Base-by-base conservation (phyloP, 169 alveolate genomes). In the Eimeria sp. region DNA sequence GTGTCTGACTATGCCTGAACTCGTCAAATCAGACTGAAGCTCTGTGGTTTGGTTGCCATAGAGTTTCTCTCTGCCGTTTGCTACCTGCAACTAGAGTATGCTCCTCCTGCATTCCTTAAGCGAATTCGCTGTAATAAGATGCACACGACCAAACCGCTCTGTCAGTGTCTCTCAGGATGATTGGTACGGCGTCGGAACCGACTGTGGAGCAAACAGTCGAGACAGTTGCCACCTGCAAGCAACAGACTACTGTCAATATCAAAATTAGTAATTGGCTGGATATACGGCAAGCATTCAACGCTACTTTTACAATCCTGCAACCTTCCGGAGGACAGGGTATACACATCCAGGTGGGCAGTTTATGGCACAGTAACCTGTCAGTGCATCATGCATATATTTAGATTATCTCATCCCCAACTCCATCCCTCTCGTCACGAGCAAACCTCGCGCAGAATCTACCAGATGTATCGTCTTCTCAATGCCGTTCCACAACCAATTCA, bases 151-250 rank as follows among this genome's bases (percentile, higher is more conserved):
- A 73, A 20, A 1, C 30, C 43, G 34, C 16, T 30, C n/a, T 40
- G 16, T 73, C 51, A 9, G 3, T 43, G 57, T 40, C 16, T 34
- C 58, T 49, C 95, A 95, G 96, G 58, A 61, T 95, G 89, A 10
- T 87, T 43, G 96, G 96, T 57, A 45, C 92, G 9, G 92, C 95
- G 11, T 47, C 75, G 34, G 95, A 86, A 78, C 96, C 96, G 13
- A 58, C 89, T 25, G 95, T 87, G 75, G 96, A 95, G 78, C 92
- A 86, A 34, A 72, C 76, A 30, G 80, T 87, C n/a, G 96, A 95
- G 76, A 76, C 92, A 25, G 58, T 92, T n/a, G 91, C 92, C 47
- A 18, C 88, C 40, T 95, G 96, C 92, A 86, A 76, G 22, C 76
- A 58, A 63, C 76, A 75, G 61, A 58, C 84, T 63, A 18, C 72